Base-by-base conservation (phyloP, 352 stramenopile species). In the Pythium aristosporum region DNA sequence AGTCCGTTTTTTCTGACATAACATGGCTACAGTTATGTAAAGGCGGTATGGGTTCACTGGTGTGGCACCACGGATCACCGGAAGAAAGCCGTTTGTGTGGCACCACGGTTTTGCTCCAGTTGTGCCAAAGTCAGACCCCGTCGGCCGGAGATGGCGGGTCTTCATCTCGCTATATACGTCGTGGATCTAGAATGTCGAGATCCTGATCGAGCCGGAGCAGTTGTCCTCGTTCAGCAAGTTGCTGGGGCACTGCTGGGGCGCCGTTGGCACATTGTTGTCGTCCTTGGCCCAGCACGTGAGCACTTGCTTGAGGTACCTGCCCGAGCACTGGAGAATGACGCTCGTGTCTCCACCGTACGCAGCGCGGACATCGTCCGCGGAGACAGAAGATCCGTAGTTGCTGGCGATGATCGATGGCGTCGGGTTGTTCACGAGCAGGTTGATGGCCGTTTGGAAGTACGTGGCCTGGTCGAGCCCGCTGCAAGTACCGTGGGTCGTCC, bases 401-500 rank as follows among this genome's bases (percentile, higher is more conserved):
- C 85, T 50, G 47, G 79, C 73, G n/a, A 92, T 68, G 48, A 89
- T 56, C 37, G 69, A 43, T 2, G 84, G 84, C 44, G 84, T 91
- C 12, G 71, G 71, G 3, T 73, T 72, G 52, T 76, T 88, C 48
- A 69, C 69, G 23, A 92, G 74, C 63, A 94, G 70, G 37, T 80
- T 73, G 18, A 97, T 68, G 4, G 88, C 89, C 25, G 76, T 59
- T 34, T 73, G 69, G 70, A 97, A 97, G 74, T 96, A 97, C 41
- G 76, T 76, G 34, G 82, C 63, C 73, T 97, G 88, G 30, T 65
- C 52, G 8, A 98, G 73, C 0, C 88, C 88, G 9, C 83, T 91
- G 74, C 92, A 98, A 32, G 92, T 97, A 21, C 92, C 92, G 68
- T 98, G 92, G 42, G 91, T 90, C 15, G 61, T 80, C 92, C 92